Evolutionary conservation across 495 filamentous ascomycete genomes (phyloP).

Genomic region (Entonaema liquescens): DNA sequence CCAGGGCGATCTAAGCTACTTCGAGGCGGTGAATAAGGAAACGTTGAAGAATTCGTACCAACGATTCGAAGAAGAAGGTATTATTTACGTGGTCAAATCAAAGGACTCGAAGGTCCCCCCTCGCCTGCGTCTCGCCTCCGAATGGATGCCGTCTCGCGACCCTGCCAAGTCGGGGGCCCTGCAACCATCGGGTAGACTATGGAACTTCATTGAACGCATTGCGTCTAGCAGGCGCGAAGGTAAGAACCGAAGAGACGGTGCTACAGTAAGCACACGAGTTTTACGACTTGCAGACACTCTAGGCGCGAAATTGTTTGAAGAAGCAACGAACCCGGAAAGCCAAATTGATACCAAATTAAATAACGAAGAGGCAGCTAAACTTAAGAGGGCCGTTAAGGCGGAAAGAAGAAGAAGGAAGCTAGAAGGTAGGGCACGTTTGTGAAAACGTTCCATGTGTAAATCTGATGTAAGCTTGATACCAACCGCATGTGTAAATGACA

Average conservation of each 20-base stretch:
- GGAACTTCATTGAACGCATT: slow-evolving; percentile 91
- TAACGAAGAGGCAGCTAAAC: slow-evolving; percentile 51
- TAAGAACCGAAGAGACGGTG: slow-evolving; percentile 92
- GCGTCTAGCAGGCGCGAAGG: slow-evolving; percentile 84
- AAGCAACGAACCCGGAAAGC: slow-evolving; percentile 46
- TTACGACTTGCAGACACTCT: slow-evolving; percentile 73
- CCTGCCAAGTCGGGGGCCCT: slow-evolving; percentile 63
- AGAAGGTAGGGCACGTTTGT: slow-evolving; percentile 60
- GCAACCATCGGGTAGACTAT: slow-evolving; percentile 74
- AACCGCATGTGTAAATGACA: background rate
- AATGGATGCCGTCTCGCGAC: slow-evolving; percentile 81
- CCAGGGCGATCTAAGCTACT: slow-evolving; percentile 95
- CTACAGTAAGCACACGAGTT: slow-evolving; percentile 86
- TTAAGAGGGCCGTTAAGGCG: slow-evolving; percentile 49
- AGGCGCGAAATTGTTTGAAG: slow-evolving; percentile 59
- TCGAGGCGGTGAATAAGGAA: slow-evolving; percentile 98
- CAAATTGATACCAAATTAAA: slow-evolving; percentile 50
- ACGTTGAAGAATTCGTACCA: slow-evolving; percentile 91
- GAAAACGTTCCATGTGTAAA: slow-evolving; percentile 13
- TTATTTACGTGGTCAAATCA: slow-evolving; percentile 74
- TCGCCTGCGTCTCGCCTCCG: slow-evolving; percentile 71
- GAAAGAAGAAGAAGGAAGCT: slow-evolving; percentile 53
- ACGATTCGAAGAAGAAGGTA: slow-evolving; percentile 90
- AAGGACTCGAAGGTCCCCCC: slow-evolving; percentile 66
- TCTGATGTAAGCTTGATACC: slow-evolving; percentile 10